Percentiles rank a stretch among this genome's conserved stretches.
These are phyloP conservation scores for Aspergillus steynii DNA, from an alignment of 495 filamentous ascomycete genomes.

Conservation along the genomic window DNA sequence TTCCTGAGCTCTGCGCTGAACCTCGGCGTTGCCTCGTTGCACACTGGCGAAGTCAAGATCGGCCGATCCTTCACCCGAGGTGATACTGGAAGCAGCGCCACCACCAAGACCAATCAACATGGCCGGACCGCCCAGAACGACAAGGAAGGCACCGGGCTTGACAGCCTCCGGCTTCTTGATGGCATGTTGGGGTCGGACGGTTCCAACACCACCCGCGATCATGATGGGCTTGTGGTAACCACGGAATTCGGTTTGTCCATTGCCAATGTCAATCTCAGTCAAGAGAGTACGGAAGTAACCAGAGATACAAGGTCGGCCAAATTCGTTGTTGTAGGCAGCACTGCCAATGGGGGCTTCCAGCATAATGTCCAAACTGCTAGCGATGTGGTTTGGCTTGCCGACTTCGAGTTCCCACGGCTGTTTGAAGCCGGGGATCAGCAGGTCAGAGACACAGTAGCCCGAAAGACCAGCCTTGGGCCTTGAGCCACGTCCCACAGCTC, in stretches of 20 bases:
- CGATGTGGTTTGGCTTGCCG: conserved; percentile 87
- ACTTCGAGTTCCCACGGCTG: conserved; percentile 90
- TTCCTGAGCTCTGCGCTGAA: conserved; percentile 91
- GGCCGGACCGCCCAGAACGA: conserved; percentile 91
- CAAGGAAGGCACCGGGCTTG: conserved; percentile 77
- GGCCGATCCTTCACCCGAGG: conserved; percentile 82
- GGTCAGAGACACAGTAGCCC: conserved; percentile 92
- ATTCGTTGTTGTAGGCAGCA: conserved; percentile 96
- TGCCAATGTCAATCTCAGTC: conserved; percentile 59
- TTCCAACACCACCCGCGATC: conserved; percentile 95
- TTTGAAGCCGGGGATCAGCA: conserved; percentile 76
- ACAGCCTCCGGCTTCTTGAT: conserved; percentile 78
- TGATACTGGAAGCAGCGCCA: conserved; percentile 88
- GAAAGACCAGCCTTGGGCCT: conserved; percentile 89
- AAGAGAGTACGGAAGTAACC: conserved; percentile 91
- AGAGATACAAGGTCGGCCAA: conserved; percentile 85
- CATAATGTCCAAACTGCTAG: conserved; percentile 94
- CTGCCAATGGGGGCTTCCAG: conserved; percentile 92
- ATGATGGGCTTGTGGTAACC: conserved; percentile 99
- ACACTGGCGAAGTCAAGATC: conserved; percentile 96
- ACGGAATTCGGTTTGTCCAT: conserved; percentile 67
- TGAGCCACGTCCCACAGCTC: conserved; percentile 89
- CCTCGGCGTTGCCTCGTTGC: conserved; percentile 88
- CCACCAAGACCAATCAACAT: conserved; percentile 98
- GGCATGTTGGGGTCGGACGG: conserved; percentile 91